Evolutionary conservation across 768 basidiomycete genomes (phyloP).

Genomic region (Ramaria rubella): DNA sequence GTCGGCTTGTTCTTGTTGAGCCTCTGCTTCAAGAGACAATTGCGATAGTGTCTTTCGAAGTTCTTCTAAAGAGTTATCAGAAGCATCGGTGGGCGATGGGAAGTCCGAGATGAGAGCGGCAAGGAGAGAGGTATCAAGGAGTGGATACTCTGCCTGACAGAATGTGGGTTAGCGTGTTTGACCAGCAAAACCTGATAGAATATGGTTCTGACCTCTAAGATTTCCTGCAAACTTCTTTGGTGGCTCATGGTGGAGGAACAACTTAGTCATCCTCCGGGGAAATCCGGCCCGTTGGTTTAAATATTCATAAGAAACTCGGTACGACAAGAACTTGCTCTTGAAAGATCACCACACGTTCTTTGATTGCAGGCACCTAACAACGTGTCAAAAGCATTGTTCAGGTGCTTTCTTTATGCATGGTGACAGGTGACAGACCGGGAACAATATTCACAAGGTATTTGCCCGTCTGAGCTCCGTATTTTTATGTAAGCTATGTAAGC

Average conservation of each 20-base stretch:
- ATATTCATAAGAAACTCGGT: too few relatives aligned
- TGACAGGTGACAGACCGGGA: too few relatives aligned
- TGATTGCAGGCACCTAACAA: too few relatives aligned
- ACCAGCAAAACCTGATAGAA: background rate
- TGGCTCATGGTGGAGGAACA: background rate
- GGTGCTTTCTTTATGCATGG: too few relatives aligned
- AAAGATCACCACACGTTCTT: too few relatives aligned
- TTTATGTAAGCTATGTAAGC: too few relatives aligned
- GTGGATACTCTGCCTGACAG: conserved; percentile 3
- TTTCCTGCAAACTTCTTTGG: conserved; percentile 1
- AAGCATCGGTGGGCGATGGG: background rate
- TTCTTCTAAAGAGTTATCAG: background rate
- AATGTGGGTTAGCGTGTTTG: background rate
- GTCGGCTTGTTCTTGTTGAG: background rate
- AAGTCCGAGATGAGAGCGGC: conserved; percentile 3
- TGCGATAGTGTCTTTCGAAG: background rate
- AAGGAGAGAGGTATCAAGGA: conserved; percentile 3
- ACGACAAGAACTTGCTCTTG: too few relatives aligned
- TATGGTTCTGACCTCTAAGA: background rate
- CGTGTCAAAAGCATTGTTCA: too few relatives aligned
- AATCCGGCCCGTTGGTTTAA: too few relatives aligned
- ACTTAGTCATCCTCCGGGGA: too few relatives aligned
- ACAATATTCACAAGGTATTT: too few relatives aligned
- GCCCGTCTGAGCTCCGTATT: too few relatives aligned
- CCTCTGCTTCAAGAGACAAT: background rate